A percentile compares a stretch with the other conserved stretches of the same genome.
Conservation (phyloP, 192 early-diverging fungal species). For the Entophlyctis luteolus region DNA sequence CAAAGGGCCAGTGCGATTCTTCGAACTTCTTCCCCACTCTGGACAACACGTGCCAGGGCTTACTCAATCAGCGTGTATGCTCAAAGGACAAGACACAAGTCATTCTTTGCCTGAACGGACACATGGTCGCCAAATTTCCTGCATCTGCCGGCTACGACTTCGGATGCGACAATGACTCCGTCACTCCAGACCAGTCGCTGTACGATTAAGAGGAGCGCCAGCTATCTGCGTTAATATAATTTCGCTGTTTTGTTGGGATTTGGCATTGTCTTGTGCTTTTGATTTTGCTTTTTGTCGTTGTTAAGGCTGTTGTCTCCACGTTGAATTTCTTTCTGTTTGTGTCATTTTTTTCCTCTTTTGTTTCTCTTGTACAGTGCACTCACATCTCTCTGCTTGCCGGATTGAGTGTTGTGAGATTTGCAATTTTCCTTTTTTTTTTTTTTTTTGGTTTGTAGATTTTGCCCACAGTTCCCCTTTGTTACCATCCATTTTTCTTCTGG, state of each 20-base stretch:
- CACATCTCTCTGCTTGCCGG: no score
- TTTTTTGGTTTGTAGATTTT: neutral
- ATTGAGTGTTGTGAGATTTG: neutral
- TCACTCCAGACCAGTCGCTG: neutral
- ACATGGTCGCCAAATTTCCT: slow-evolving; percentile 4
- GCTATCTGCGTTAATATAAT: no score
- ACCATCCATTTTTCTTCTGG: neutral
- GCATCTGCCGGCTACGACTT: slow-evolving; percentile 5
- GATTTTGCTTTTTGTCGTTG: no score
- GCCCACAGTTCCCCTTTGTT: neutral
- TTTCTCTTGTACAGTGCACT: no score
- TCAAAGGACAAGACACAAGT: neutral
- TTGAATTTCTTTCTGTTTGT: no score
- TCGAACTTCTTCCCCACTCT: neutral
- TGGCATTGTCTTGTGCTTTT: no score
- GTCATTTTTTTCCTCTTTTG: no score
- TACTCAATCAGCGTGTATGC: slow-evolving; percentile 7
- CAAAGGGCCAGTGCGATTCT: neutral
- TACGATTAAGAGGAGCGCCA: no score
- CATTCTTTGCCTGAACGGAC: slow-evolving; percentile 3
- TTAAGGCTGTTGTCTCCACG: no score
- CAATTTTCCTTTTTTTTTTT: neutral
- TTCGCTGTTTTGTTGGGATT: no score
- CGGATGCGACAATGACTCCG: slow-evolving; percentile 10
- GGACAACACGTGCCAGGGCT: neutral